A percentile compares a stretch with the other conserved stretches of the same genome.
Evolutionary conservation across 2,329 filamentous ascomycete species (phyloP).

Genomic region (Pseudocercospora macadamiae): DNA sequence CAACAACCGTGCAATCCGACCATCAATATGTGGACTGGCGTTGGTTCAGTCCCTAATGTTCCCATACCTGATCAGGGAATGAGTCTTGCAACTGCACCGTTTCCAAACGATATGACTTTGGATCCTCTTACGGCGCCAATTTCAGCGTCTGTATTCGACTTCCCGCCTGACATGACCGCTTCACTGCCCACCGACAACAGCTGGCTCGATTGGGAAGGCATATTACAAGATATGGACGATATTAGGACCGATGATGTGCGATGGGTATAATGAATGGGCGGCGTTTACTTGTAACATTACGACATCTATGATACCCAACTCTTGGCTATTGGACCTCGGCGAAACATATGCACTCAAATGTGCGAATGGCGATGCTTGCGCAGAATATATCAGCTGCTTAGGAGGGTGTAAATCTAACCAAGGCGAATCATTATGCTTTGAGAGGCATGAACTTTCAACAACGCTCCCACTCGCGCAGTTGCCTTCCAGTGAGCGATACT

Average conservation of each 20-base stretch:
- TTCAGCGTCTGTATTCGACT: constrained; percentile 20
- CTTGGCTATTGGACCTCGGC: too few species aligned
- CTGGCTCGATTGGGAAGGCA: constrained; percentile 42
- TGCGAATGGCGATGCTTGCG: too few species aligned
- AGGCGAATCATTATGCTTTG: too few species aligned
- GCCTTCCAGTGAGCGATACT: too few species aligned
- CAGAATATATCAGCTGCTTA: too few species aligned
- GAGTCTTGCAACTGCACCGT: neutral
- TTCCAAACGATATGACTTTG: neutral
- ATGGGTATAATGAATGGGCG: constrained; percentile 34
- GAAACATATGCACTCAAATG: too few species aligned
- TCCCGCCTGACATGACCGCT: constrained; percentile 27
- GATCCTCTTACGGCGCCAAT: constrained; percentile 6
- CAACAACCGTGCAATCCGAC: neutral
- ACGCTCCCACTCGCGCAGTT: too few species aligned
- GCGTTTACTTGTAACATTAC: neutral
- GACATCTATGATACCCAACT: neutral
- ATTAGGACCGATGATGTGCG: constrained; percentile 58
- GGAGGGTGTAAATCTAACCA: too few species aligned
- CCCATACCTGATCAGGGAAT: neutral
- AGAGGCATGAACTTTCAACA: too few species aligned
- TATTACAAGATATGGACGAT: constrained; percentile 39
- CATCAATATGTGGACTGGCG: neutral
- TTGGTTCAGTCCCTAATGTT: neutral
- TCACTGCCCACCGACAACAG: constrained; percentile 25